A percentile compares a stretch with the other conserved stretches of the same genome.
phyloP scores from a whole-genome alignment of 257 asterid species.

The Solanum corneliomulleri region DNA sequence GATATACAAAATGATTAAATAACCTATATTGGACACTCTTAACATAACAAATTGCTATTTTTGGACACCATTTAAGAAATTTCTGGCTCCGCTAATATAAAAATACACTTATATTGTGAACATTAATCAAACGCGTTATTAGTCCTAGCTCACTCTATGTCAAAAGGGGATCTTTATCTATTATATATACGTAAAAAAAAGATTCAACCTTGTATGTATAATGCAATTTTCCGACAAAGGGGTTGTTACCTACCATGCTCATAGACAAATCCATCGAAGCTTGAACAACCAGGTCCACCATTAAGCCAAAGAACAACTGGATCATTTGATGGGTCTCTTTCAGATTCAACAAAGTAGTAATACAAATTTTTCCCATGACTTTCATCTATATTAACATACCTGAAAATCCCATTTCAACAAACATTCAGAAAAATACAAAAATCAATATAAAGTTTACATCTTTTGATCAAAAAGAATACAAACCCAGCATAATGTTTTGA shows the following conservation, averaged over 20 bases:
- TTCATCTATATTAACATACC: constrained; percentile 68
- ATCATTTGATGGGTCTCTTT: constrained; percentile 53
- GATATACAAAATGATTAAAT: too few relatives aligned
- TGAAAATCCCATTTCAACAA: constrained; percentile 12
- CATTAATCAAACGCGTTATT: not conserved
- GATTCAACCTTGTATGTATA: not conserved
- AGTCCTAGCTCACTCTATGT: not conserved
- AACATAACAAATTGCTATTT: too few relatives aligned
- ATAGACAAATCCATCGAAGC: constrained; percentile 93
- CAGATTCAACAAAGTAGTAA: constrained; percentile 86
- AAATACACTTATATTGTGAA: not conserved
- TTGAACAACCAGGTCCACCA: constrained; percentile 98
- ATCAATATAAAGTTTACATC: not conserved
- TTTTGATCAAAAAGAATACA: not conserved
- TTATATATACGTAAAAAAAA: not conserved
- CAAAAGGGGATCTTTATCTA: not conserved
- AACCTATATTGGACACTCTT: too few relatives aligned
- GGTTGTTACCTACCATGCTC: constrained; percentile 56
- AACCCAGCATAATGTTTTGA: constrained; percentile 94
- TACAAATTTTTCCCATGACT: constrained; percentile 52
- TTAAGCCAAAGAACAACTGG: constrained; percentile 95
- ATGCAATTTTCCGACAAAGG: not conserved
- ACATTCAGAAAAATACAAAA: not conserved
- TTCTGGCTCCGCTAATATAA: too few relatives aligned
- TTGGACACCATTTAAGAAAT: too few relatives aligned